Percentiles rank a stretch among this genome's conserved stretches.
phyloP scores from a whole-genome alignment of 148 eudicot species.

The Polygonum maritimum region DNA sequence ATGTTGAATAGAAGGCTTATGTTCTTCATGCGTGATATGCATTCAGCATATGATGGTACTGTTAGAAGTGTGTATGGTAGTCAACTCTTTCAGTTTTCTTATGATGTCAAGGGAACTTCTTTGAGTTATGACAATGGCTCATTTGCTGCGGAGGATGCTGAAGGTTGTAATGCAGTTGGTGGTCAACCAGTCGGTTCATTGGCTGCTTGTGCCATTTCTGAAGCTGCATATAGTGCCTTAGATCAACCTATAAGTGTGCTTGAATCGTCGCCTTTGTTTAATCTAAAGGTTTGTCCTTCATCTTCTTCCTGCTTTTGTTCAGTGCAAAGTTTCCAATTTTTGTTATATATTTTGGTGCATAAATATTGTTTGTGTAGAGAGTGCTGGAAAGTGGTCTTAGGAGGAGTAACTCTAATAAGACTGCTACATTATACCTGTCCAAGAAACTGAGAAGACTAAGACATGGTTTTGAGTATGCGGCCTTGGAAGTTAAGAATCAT shows the following conservation, averaged over 20 bases:
- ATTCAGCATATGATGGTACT: constrained; percentile 70
- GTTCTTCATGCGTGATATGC: constrained; percentile 82
- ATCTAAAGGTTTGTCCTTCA: constrained; percentile 49
- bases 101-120: constrained; percentile 18
- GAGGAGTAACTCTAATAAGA: constrained; percentile 45
- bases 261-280: constrained; percentile 77
- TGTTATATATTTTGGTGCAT: not conserved
- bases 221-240: constrained; percentile 90
- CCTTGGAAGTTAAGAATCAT: constrained; percentile 71
- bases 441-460: constrained; percentile 47
- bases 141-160: constrained; percentile 11
- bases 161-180: constrained; percentile 26
- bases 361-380: constrained; percentile 41
- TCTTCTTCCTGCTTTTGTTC: constrained; percentile 13
- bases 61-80: constrained; percentile 79
- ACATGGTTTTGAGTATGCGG: constrained; percentile 81
- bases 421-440: constrained; percentile 60
- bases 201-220: constrained; percentile 91
- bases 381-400: constrained; percentile 75
- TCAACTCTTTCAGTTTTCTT: constrained; percentile 70
- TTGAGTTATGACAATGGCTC: constrained; percentile 9
- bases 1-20: constrained; percentile 58
- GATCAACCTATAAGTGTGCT: constrained; percentile 85
- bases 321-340: not conserved
- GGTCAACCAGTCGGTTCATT: constrained; percentile 84